Evolutionary conservation across 2,329 filamentous ascomycete genomes (phyloP).

Genomic region (Colletotrichum shisoi): DNA sequence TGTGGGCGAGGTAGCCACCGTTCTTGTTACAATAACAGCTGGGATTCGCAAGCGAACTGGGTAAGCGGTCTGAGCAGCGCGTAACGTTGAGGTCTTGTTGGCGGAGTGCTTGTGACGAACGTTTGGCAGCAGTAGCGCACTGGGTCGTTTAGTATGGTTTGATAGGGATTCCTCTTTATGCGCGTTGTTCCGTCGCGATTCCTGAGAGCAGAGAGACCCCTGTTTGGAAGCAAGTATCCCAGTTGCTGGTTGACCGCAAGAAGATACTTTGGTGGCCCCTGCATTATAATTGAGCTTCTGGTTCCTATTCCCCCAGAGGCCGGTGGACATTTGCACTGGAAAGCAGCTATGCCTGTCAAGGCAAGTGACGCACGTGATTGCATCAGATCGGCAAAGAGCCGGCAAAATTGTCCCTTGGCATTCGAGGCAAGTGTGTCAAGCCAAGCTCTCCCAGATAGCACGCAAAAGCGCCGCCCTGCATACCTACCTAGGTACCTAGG

Average conservation of each 20-base stretch:
- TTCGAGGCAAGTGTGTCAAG: neutral
- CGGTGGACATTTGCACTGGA: slow-evolving; percentile 21
- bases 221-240: slow-evolving; percentile 23
- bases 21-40: neutral
- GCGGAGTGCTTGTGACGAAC: slow-evolving; percentile 13
- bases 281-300: slow-evolving; percentile 24
- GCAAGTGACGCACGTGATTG: slow-evolving; percentile 36
- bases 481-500: too few relatives aligned
- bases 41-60: neutral
- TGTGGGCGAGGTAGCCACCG: slow-evolving; percentile 7
- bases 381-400: slow-evolving; percentile 34
- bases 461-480: neutral
- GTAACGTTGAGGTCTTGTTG: slow-evolving; percentile 6
- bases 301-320: slow-evolving; percentile 9
- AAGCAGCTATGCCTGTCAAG: slow-evolving; percentile 20
- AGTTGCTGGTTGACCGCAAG: slow-evolving; percentile 2
- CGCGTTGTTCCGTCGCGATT: slow-evolving; percentile 34
- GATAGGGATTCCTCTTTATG: slow-evolving; percentile 32
- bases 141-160: slow-evolving; percentile 27
- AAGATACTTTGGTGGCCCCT: slow-evolving; percentile 26
- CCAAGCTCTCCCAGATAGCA: slow-evolving; percentile 24
- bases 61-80: neutral
- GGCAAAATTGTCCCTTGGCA: slow-evolving; percentile 28
- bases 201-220: slow-evolving; percentile 24
- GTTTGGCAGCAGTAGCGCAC: slow-evolving; percentile 21